Conservation (phyloP, 1,284 basidiomycete genomes). For the Malassezia equina region DNA sequence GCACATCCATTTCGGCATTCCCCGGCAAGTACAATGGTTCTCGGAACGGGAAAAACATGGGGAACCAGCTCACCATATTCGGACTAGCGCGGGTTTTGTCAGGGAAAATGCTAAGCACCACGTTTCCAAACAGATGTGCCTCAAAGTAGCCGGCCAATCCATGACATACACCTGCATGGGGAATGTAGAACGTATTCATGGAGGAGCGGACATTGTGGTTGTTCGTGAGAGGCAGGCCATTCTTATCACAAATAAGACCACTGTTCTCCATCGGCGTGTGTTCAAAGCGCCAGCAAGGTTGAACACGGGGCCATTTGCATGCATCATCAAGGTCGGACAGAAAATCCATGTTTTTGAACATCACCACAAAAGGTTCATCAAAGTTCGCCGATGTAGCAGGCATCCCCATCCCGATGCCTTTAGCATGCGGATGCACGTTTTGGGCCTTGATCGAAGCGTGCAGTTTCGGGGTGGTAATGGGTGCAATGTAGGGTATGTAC, state of each 20-base stretch:
- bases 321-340: conserved; percentile 53
- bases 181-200: conserved; percentile 69
- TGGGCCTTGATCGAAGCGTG: conserved; percentile 53
- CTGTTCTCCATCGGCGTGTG: conserved; percentile 52
- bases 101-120: conserved; percentile 88
- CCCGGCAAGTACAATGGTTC: conserved; percentile 87
- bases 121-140: conserved; percentile 75
- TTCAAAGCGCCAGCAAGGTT: conserved; percentile 95
- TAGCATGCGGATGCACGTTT: conserved; percentile 4
- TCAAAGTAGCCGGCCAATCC: conserved; percentile 98
- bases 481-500: conserved; percentile 87
- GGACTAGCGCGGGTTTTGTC: conserved; percentile 64
- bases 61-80: conserved; percentile 99
- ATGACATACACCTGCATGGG: conserved; percentile 85
- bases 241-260: conserved; percentile 23
- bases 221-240: conserved; percentile 49
- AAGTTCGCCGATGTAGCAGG: conserved; percentile 51
- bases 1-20: conserved; percentile 80
- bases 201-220: conserved; percentile 49
- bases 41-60: conserved; percentile 80
- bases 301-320: conserved; percentile 61
- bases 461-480: conserved; percentile 82
- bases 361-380: conserved; percentile 96
- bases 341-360: conserved; percentile 70
- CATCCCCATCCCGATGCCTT: conserved; percentile 16